These are phyloP conservation scores for Aspergillus brunneoviolaceus DNA, from an alignment of 2,329 filamentous ascomycete species.

Conservation along the genomic window DNA sequence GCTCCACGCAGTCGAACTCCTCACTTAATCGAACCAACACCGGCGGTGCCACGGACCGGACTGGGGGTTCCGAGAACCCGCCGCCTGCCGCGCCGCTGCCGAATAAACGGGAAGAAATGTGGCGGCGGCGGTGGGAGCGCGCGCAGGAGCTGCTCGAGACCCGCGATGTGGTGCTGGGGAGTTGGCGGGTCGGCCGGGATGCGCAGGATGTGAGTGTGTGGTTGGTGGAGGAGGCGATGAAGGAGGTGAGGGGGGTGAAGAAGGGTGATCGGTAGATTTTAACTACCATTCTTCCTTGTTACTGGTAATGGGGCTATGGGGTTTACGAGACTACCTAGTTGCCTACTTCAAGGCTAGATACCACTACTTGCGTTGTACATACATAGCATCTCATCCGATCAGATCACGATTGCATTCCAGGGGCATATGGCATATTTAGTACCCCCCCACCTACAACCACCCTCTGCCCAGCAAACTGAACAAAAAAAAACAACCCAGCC, in stretches of 20 bases:
- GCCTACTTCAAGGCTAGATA: too few relatives aligned
- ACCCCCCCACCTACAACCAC: too few relatives aligned
- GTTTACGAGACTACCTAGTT: too few relatives aligned
- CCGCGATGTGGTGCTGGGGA: constrained; percentile 44
- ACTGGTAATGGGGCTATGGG: too few relatives aligned
- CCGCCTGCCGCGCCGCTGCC: constrained; percentile 34
- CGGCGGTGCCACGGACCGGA: constrained; percentile 18
- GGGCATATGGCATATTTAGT: too few relatives aligned
- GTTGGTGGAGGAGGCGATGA: constrained; percentile 43
- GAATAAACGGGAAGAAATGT: constrained; percentile 51
- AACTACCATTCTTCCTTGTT: too few relatives aligned
- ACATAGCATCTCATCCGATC: too few relatives aligned
- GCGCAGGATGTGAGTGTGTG: constrained; percentile 45
- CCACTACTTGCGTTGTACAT: too few relatives aligned
- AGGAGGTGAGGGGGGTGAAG: constrained; percentile 16
- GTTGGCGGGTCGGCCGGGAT: constrained; percentile 49
- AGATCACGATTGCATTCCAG: too few relatives aligned
- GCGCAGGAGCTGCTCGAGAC: constrained; percentile 44
- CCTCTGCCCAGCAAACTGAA: too few relatives aligned
- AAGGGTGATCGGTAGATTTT: background rate
- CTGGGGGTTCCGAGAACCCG: constrained; percentile 11
- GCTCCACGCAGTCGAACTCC: constrained; percentile 25
- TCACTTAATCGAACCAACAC: constrained; percentile 20
- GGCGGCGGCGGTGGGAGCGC: constrained; percentile 49
- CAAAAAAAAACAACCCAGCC: too few relatives aligned